Base-by-base conservation (phyloP, 73 alveolate species). In the Tetrahymena elliotti region DNA sequence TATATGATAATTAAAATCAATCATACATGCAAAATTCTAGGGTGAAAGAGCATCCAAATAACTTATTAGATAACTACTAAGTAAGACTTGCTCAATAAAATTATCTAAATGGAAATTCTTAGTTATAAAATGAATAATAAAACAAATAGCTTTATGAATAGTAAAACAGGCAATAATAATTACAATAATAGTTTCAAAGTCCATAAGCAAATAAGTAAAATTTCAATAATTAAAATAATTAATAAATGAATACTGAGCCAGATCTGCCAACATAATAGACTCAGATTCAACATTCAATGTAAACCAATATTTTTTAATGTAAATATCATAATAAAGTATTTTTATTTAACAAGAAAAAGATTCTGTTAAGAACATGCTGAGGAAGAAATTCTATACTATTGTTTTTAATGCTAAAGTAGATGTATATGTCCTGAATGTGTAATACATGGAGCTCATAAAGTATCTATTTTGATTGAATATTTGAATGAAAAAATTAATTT, bases 341-440 rank as follows among this genome's bases (percentile, higher is more conserved):
- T n/a, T 47, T 94, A 7, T 15, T 94, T n/a, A 52, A 35, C 22
- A 18, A 39, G 54, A 20, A 94, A 36, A 94, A 94, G 93, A 88
- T 24, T 35, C 3, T 94, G 96, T 52, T 11, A 37, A 27, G 96
- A 94, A 83, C 96, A 94, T 88, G 93, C 95, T 88, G 96, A 94
- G 16, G 96, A 94, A 84, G 96, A 94, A 84, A 93, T 94, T n/a
- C 83, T 88, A 31, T 94, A 94, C 35, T 94, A 47, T 22, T 94
- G 96, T 38, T 94, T 94, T 88, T 92, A 94, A 52, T 94, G 96
- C 31, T 33, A 37, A 33, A 40, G 84, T 52, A 39, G 92, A 34
- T 94, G 96, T 94, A 94, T 94, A 16, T 94, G 96, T 38, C 96
- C 96, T 2, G 96, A 94, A 84, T 94, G 96, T 54, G 93, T 94